Conservation (phyloP, 2,329 filamentous ascomycete species). For the Arthrobotrys entomopaga region DNA sequence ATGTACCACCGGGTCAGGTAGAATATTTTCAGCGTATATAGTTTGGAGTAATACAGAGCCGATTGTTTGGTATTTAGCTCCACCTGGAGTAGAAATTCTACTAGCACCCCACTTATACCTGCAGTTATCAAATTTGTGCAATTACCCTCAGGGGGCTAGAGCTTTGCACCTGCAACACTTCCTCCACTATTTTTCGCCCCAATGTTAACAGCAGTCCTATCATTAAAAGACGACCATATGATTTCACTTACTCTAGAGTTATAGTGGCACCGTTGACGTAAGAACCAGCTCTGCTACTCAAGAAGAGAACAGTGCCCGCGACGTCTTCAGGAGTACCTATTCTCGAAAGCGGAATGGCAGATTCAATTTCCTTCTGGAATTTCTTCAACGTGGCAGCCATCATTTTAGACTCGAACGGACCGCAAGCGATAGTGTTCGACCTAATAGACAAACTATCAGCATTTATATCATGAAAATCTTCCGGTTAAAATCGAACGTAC, state of each 20-base stretch:
- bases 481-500: constrained; percentile 56
- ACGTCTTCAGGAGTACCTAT: constrained; percentile 76
- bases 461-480: neutral
- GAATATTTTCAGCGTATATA: neutral
- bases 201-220: neutral
- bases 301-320: constrained; percentile 76
- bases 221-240: neutral
- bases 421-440: constrained; percentile 76
- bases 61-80: no score
- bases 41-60: neutral
- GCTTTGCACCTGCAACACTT: constrained; percentile 62
- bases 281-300: constrained; percentile 74
- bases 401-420: constrained; percentile 77
- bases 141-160: constrained; percentile 59
- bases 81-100: no score
- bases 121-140: no score
- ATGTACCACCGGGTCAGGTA: neutral
- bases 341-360: constrained; percentile 72
- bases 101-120: no score
- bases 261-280: constrained; percentile 75
- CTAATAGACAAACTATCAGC: constrained; percentile 57
- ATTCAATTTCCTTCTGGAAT: constrained; percentile 68
- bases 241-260: constrained; percentile 65
- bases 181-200: constrained; percentile 52
- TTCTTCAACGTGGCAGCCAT: constrained; percentile 76